These are phyloP conservation scores for Mixia osmundae DNA, from an alignment of 1,284 basidiomycete species.

Conservation along the genomic window DNA sequence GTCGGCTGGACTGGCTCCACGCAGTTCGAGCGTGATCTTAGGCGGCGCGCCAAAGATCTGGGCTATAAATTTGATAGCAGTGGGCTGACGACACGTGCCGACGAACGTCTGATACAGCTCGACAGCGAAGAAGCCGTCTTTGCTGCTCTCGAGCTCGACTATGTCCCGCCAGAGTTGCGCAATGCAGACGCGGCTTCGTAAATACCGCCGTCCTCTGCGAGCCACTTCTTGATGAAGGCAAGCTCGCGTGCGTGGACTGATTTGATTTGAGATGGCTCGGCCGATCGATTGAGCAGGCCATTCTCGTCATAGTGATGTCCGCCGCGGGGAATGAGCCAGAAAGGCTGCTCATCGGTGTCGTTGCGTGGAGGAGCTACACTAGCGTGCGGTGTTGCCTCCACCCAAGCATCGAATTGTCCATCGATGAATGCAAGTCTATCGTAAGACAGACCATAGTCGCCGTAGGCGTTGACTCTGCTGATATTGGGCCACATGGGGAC, in stretches of 20 bases:
- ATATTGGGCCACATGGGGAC: conserved; percentile 10
- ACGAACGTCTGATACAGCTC: conserved; percentile 21
- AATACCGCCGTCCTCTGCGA: no score
- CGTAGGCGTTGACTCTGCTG: conserved; percentile 14
- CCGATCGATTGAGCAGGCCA: conserved; percentile 32
- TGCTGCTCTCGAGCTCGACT: conserved; percentile 38
- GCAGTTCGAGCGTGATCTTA: conserved; percentile 49
- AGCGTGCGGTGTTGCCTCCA: no score
- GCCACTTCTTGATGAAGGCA: conserved; percentile 55
- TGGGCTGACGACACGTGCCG: conserved; percentile 2
- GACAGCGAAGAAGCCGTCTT: conserved; percentile 45
- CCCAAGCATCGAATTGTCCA: no score
- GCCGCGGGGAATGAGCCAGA: no score
- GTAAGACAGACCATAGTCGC: conserved; percentile 7
- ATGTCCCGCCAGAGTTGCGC: no score
- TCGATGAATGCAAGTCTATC: conserved; percentile 10
- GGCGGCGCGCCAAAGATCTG: conserved; percentile 44
- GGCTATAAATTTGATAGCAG: conserved; percentile 42
- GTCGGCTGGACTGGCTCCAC: conserved; percentile 38
- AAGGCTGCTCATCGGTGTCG: no score
- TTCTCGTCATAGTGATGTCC: conserved; percentile 77
- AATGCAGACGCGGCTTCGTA: no score
- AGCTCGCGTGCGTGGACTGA: conserved; percentile 61
- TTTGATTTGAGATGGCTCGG: conserved; percentile 55
- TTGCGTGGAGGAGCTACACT: no score